A percentile compares a stretch with the other conserved stretches of the same genome.
These are phyloP conservation scores for Xylaria grammica DNA, from an alignment of 495 filamentous ascomycete genomes.

Conservation along the genomic window DNA sequence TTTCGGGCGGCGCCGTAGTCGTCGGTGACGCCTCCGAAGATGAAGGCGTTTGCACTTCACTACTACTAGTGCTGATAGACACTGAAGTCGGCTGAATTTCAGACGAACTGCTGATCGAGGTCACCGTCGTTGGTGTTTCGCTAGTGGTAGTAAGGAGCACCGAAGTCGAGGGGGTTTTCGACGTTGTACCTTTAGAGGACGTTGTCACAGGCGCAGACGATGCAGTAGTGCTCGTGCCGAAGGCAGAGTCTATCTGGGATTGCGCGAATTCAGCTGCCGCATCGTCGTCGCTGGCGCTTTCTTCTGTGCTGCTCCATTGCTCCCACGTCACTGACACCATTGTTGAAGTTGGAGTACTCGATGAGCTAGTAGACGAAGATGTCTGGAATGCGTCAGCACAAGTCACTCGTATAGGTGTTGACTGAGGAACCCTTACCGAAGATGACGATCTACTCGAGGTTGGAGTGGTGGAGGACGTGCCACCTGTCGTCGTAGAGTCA, in stretches of 20 bases:
- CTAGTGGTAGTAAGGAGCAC: no score
- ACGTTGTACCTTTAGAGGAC: not conserved
- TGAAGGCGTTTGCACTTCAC: not conserved
- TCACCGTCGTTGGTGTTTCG: no score
- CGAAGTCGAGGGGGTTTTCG: not conserved
- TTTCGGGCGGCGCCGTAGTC: not conserved
- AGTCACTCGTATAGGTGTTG: not conserved
- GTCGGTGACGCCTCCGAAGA: not conserved
- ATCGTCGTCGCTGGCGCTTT: not conserved
- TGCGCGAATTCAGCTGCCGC: not conserved
- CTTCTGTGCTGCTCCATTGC: constrained; percentile 4
- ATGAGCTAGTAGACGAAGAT: constrained; percentile 1
- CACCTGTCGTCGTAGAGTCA: not conserved
- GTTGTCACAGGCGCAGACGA: not conserved
- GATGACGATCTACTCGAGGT: not conserved
- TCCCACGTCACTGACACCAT: constrained; percentile 1
- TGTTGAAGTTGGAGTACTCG: constrained; percentile 1
- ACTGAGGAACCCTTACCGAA: not conserved
- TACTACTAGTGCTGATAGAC: not conserved
- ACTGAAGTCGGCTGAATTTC: not conserved
- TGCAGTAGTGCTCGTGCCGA: not conserved
- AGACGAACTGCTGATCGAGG: no score
- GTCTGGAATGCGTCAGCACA: not conserved
- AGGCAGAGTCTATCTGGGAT: not conserved
- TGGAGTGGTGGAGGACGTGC: not conserved